phyloP scores from a whole-genome alignment of 148 eudicot genomes.

The Heliosperma pusillum region DNA sequence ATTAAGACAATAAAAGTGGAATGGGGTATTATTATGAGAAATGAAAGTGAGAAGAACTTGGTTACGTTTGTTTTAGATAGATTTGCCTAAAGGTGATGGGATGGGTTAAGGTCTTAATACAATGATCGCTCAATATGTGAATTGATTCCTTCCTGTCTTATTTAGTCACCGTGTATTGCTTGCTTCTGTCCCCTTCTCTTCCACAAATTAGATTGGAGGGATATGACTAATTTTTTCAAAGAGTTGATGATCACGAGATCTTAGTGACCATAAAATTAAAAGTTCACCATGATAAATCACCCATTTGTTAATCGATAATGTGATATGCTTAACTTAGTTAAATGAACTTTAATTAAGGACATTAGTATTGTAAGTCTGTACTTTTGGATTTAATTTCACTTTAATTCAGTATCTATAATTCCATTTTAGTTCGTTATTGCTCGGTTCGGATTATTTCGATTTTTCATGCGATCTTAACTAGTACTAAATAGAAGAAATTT shows the following conservation, averaged over 20 bases:
- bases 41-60: conserved; percentile 15
- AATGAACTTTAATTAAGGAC: background rate
- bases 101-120: conserved; percentile 26
- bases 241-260: conserved; percentile 8
- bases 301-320: background rate
- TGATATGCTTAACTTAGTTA: background rate
- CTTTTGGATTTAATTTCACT: too few relatives aligned
- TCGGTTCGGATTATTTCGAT: too few relatives aligned
- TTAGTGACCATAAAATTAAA: conserved; percentile 2
- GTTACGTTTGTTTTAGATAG: conserved; percentile 18
- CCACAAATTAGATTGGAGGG: conserved; percentile 18
- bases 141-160: conserved; percentile 23
- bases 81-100: conserved; percentile 31
- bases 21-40: too few relatives aligned
- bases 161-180: conserved; percentile 24
- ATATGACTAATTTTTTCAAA: conserved; percentile 21
- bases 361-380: background rate
- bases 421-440: too few relatives aligned
- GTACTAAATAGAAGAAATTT: too few relatives aligned
- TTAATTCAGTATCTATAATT: too few relatives aligned
- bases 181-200: conserved; percentile 18
- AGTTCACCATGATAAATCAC: conserved; percentile 1
- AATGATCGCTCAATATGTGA: conserved; percentile 17
- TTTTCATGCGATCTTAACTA: too few relatives aligned
- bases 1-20: too few relatives aligned